A percentile compares a stretch with the other conserved stretches of the same genome.
Evolutionary conservation across 179 eudicot genomes (phyloP).

Genomic region (Drosera spatulata): DNA sequence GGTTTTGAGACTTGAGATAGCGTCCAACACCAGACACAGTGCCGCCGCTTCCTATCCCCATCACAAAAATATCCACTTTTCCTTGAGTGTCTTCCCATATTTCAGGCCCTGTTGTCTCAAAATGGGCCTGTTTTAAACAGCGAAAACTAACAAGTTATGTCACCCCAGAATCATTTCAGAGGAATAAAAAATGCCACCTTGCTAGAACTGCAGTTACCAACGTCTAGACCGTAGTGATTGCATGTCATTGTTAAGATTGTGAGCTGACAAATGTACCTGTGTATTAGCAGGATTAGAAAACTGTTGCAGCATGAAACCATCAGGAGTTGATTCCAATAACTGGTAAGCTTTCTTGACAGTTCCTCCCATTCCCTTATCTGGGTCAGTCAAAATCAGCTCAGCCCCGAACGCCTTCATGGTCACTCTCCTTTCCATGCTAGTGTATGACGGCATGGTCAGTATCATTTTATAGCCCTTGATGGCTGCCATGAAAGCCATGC

Average conservation of each 20-base stretch:
- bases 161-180: too few species aligned
- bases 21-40: slow-evolving; percentile 92
- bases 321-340: slow-evolving; percentile 60
- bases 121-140: slow-evolving; percentile 47
- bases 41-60: slow-evolving; percentile 99
- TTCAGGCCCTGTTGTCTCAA: slow-evolving; percentile 97
- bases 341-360: slow-evolving; percentile 86
- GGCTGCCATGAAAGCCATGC: slow-evolving; percentile 97
- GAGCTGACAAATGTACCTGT: slow-evolving; percentile 26
- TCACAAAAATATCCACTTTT: slow-evolving; percentile 80
- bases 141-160: too few species aligned
- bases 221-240: too few species aligned
- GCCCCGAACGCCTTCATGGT: slow-evolving; percentile 92
- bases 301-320: slow-evolving; percentile 89
- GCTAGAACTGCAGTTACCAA: too few species aligned
- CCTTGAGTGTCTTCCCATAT: slow-evolving; percentile 96
- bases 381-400: slow-evolving; percentile 77
- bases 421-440: slow-evolving; percentile 88
- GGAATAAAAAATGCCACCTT: too few species aligned
- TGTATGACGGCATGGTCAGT: slow-evolving; percentile 93
- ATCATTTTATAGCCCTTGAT: slow-evolving; percentile 91
- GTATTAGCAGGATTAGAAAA: slow-evolving; percentile 81
- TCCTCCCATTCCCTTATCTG: slow-evolving; percentile 91
- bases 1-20: slow-evolving; percentile 87
- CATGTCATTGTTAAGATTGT: too few species aligned